These are phyloP conservation scores for Tranzscheliella williamsii DNA, from an alignment of 1,284 basidiomycete genomes.

Conservation along the genomic window DNA sequence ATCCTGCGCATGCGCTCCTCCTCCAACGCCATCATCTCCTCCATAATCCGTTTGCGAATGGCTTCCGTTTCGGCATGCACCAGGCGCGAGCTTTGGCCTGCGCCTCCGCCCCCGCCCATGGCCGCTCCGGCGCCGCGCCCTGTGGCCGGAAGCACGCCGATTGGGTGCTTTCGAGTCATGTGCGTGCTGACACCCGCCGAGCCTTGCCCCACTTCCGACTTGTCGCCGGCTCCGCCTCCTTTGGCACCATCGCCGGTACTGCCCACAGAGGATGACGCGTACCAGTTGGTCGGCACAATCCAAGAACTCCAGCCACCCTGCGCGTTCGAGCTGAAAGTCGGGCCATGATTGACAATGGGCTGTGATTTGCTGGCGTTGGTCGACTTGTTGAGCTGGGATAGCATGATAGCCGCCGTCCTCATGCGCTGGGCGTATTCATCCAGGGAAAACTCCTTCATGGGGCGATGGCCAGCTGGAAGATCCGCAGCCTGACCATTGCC, in stretches of 20 bases:
- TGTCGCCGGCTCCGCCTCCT: slow-evolving; percentile 27
- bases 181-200: slow-evolving; percentile 44
- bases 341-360: slow-evolving; percentile 44
- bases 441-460: slow-evolving; percentile 62
- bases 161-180: slow-evolving; percentile 8
- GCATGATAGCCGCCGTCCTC: slow-evolving; percentile 97
- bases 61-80: slow-evolving; percentile 66
- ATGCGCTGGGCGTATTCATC: slow-evolving; percentile 98
- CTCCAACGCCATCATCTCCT: slow-evolving; percentile 95
- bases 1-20: slow-evolving; percentile 95
- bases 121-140: slow-evolving; percentile 1
- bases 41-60: slow-evolving; percentile 95
- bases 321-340: slow-evolving; percentile 37
- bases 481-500: not conserved
- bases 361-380: slow-evolving; percentile 45
- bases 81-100: slow-evolving; percentile 22
- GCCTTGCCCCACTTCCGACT: slow-evolving; percentile 45
- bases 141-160: not conserved
- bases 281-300: slow-evolving; percentile 56
- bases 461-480: not conserved
- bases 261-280: slow-evolving; percentile 5
- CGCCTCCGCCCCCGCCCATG: slow-evolving; percentile 18
- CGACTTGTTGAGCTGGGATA: slow-evolving; percentile 80
- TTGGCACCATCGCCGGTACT: slow-evolving; percentile 3
- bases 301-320: slow-evolving; percentile 54